A percentile compares a stretch with the other conserved stretches of the same genome.
These are phyloP conservation scores for Desmodesmus armatus DNA, from an alignment of 139 green algal species.

Conservation along the genomic window DNA sequence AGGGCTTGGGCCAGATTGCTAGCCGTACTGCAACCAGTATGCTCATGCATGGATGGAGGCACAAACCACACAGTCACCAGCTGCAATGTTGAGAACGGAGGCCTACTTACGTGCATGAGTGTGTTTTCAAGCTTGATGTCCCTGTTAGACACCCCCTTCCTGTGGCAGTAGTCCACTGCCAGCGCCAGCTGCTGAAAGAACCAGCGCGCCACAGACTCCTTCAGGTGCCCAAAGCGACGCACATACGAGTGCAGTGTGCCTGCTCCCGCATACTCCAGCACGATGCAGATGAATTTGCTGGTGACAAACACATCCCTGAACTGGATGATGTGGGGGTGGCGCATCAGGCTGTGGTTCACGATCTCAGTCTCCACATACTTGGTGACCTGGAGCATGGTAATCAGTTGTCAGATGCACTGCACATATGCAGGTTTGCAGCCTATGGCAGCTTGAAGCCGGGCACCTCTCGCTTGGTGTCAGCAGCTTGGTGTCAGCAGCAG, in stretches of 20 bases:
- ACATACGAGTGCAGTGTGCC: conserved; percentile 98
- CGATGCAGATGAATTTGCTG: conserved; percentile 87
- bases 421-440: not conserved
- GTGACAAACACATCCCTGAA: conserved; percentile 88
- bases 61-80: not conserved
- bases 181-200: conserved; percentile 99
- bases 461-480: not conserved
- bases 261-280: conserved; percentile 94
- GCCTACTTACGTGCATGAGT: conserved; percentile 31
- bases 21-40: too few relatives aligned
- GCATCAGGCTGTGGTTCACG: conserved; percentile 93
- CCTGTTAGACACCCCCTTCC: conserved; percentile 82
- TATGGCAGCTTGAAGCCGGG: too few relatives aligned
- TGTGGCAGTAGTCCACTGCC: conserved; percentile 93
- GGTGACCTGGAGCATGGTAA: conserved; percentile 73
- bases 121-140: conserved; percentile 85
- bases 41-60: too few relatives aligned
- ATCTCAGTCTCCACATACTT: conserved; percentile 99
- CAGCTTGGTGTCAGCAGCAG: not conserved
- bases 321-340: conserved; percentile 97
- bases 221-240: conserved; percentile 62
- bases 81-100: too few relatives aligned
- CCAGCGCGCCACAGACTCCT: conserved; percentile 94
- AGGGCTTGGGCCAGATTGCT: not conserved
- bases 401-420: too few relatives aligned